Conservation (phyloP, 2,329 filamentous ascomycete species). For the Alternaria hordeiaustralica region DNA sequence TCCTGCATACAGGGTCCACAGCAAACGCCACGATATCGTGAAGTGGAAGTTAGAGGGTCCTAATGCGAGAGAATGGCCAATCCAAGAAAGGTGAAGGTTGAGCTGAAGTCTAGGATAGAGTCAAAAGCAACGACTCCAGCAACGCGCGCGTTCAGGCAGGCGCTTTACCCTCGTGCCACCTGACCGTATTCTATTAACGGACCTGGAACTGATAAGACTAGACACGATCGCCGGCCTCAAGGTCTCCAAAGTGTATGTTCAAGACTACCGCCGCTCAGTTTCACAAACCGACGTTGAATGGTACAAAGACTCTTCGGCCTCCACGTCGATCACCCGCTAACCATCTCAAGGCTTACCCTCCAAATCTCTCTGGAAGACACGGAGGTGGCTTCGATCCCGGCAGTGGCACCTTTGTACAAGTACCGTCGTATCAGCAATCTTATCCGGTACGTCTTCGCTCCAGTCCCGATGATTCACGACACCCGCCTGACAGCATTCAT, state of each 20-base stretch:
- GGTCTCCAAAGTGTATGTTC: neutral
- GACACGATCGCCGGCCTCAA: neutral
- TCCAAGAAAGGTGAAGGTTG: neutral
- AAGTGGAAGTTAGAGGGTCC: neutral
- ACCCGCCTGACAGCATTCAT: neutral
- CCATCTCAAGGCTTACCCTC: slow-evolving; percentile 25
- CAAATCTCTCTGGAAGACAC: slow-evolving; percentile 20
- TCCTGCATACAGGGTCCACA: neutral
- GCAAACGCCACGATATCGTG: neutral
- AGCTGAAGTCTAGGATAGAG: neutral
- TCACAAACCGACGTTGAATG: slow-evolving; percentile 15
- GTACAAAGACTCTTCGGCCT: slow-evolving; percentile 3
- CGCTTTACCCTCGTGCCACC: neutral
- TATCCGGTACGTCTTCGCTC: slow-evolving; percentile 6
- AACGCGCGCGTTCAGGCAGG: neutral
- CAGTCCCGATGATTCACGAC: neutral
- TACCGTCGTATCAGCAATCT: slow-evolving; percentile 2
- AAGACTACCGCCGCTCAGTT: neutral
- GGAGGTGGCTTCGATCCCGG: slow-evolving; percentile 30
- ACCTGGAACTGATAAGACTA: neutral
- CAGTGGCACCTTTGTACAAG: slow-evolving; percentile 14
- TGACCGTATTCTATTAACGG: neutral
- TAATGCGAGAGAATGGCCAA: neutral
- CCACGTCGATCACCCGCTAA: neutral
- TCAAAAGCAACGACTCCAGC: neutral